phyloP scores from a whole-genome alignment of 441 rosid species.

The Monsonia emarginata region DNA sequence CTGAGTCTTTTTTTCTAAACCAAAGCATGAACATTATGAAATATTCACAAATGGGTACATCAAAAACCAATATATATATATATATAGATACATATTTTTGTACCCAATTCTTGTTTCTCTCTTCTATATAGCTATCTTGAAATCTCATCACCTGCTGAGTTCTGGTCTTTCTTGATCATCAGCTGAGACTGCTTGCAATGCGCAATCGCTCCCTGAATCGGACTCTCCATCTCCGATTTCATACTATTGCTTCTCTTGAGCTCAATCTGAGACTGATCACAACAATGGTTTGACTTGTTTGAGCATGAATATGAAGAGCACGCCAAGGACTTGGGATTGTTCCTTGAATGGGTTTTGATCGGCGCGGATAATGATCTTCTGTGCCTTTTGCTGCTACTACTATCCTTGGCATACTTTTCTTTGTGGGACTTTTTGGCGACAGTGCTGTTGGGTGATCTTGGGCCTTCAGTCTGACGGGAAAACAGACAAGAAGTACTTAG shows the following conservation, averaged over 20 bases:
- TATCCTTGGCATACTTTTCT: slow-evolving; percentile 3
- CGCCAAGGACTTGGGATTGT: slow-evolving; percentile 11
- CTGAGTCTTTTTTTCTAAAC: background rate
- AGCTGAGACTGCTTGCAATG: slow-evolving; percentile 25
- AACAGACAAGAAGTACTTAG: too few species aligned
- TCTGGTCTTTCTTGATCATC: slow-evolving; percentile 52
- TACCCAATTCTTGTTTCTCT: slow-evolving; percentile 12
- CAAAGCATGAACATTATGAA: slow-evolving; percentile 14
- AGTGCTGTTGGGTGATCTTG: too few species aligned
- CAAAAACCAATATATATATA: slow-evolving; percentile 22
- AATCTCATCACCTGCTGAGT: slow-evolving; percentile 41
- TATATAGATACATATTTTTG: too few species aligned
- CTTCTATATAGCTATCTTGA: background rate
- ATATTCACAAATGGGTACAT: slow-evolving; percentile 8
- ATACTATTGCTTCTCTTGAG: slow-evolving; percentile 20
- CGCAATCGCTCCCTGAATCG: slow-evolving; percentile 26
- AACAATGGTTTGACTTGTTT: slow-evolving; percentile 6
- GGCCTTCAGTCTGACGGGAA: too few species aligned
- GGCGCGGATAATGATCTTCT: slow-evolving; percentile 25
- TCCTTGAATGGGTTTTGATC: slow-evolving; percentile 12
- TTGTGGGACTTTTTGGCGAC: slow-evolving; percentile 16
- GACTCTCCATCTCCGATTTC: slow-evolving; percentile 20
- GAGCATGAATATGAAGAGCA: slow-evolving; percentile 16
- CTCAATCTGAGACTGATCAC: too few species aligned
- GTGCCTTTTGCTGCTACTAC: background rate